phyloP scores from a whole-genome alignment of 2,329 filamentous ascomycete genomes.

The Cladosporium cucumerinum region DNA sequence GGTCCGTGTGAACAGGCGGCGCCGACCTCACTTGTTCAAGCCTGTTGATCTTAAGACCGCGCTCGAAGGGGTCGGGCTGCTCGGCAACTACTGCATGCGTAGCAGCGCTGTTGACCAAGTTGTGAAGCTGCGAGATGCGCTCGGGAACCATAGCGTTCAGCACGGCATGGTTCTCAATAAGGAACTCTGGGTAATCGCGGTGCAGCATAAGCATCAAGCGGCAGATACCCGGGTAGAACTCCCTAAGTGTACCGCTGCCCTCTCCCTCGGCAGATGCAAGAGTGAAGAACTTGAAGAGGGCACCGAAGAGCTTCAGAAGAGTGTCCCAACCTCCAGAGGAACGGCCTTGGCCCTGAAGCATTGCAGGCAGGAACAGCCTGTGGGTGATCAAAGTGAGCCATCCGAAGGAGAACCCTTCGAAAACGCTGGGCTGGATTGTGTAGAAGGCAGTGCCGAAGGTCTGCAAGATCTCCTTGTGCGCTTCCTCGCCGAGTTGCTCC shows the following conservation, averaged over 20 bases:
- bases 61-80: conserved; percentile 69
- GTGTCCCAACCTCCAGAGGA: conserved; percentile 63
- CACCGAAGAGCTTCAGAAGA: conserved; percentile 61
- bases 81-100: conserved; percentile 64
- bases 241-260: conserved; percentile 75
- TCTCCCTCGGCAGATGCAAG: conserved; percentile 73
- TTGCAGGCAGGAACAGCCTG: conserved; percentile 74
- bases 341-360: conserved; percentile 55
- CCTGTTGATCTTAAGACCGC: conserved; percentile 71
- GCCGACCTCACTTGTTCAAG: conserved; percentile 70
- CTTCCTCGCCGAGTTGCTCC: conserved; percentile 25
- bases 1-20: conserved; percentile 63
- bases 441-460: conserved; percentile 69
- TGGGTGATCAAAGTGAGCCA: conserved; percentile 85
- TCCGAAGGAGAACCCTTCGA: conserved; percentile 78
- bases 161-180: conserved; percentile 80
- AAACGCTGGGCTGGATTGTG: conserved; percentile 69
- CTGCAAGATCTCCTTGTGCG: conserved; percentile 61
- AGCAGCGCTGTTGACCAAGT: conserved; percentile 79
- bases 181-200: conserved; percentile 91
- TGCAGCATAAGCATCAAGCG: conserved; percentile 82
- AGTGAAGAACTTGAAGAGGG: conserved; percentile 53
- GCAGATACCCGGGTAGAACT: conserved; percentile 78
- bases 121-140: conserved; percentile 82
- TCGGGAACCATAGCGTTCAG: conserved; percentile 78